Evolutionary conservation across 805 yeast species (phyloP).

Genomic region (Wickerhamiella lipophila): DNA sequence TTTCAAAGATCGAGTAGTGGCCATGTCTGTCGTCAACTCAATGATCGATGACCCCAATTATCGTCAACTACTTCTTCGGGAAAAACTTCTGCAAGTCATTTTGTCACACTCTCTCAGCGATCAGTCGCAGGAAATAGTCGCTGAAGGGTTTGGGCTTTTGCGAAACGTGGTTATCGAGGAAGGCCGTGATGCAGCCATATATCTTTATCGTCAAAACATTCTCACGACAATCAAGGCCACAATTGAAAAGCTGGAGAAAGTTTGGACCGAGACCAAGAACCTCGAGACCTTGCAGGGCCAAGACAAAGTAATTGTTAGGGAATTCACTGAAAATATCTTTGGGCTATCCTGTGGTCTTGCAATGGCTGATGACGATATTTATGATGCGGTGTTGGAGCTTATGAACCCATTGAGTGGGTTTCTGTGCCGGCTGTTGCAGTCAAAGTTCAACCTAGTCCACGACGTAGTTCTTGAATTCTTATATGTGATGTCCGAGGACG

Average conservation of each 20-base stretch:
- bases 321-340: conserved; percentile 58
- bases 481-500: conserved; percentile 26
- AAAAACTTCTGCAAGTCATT: conserved; percentile 51
- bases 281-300: conserved; percentile 21
- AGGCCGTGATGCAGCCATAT: conserved; percentile 68
- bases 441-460: conserved; percentile 8
- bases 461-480: conserved; percentile 25
- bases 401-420: conserved; percentile 17
- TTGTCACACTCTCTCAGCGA: conserved; percentile 57
- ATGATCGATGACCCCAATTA: conserved; percentile 55
- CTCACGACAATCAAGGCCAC: conserved; percentile 49
- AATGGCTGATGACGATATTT: conserved; percentile 51
- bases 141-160: conserved; percentile 68
- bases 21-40: conserved; percentile 58
- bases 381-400: conserved; percentile 30
- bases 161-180: conserved; percentile 74
- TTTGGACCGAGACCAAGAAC: conserved; percentile 28
- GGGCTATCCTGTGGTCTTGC: conserved; percentile 57
- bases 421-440: neutral
- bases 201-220: conserved; percentile 65
- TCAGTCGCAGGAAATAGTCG: conserved; percentile 58
- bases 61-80: conserved; percentile 55
- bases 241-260: conserved; percentile 31
- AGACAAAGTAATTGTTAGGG: conserved; percentile 32
- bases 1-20: conserved; percentile 65